Evolutionary conservation across 2,329 filamentous ascomycete species (phyloP).

Genomic region (Nectriaceae sp.): DNA sequence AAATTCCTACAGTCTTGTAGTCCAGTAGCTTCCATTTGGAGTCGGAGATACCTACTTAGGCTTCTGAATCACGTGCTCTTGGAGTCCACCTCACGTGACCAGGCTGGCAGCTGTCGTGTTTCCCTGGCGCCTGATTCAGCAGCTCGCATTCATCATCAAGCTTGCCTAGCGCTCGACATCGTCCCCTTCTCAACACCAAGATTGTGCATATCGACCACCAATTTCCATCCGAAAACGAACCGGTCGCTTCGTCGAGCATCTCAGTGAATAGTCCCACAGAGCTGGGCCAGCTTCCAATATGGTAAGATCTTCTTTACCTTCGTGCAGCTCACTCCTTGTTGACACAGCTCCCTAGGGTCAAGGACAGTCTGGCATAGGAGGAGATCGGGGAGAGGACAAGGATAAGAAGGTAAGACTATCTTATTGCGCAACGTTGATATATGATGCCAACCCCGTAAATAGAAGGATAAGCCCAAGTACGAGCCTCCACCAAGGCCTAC

Average conservation of each 20-base stretch:
- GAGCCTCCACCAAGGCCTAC: conserved; percentile 96
- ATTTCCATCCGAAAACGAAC: conserved; percentile 9
- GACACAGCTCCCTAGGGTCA: conserved; percentile 61
- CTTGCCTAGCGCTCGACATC: conserved; percentile 25
- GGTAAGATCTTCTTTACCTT: conserved; percentile 29
- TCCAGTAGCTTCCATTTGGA: no score
- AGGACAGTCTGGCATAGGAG: conserved; percentile 85
- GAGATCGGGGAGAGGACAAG: conserved; percentile 79
- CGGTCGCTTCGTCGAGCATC: conserved; percentile 6
- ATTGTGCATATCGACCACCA: conserved; percentile 18
- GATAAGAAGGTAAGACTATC: conserved; percentile 79
- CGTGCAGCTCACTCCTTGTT: conserved; percentile 9
- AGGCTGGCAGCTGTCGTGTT: conserved; percentile 43
- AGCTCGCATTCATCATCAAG: conserved; percentile 36
- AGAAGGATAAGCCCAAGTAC: conserved; percentile 99
- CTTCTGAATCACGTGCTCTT: conserved; percentile 18
- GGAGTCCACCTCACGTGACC: conserved; percentile 32
- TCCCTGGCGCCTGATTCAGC: conserved; percentile 45
- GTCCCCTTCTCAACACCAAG: conserved; percentile 24
- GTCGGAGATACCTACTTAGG: not conserved
- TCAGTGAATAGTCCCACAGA: conserved; percentile 26
- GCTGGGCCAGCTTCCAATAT: conserved; percentile 37
- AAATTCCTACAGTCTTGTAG: no score
- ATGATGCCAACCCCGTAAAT: conserved; percentile 24
- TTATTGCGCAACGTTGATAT: not conserved